These are phyloP conservation scores for Cryptococcus sp. DNA, from an alignment of 1,284 basidiomycete species.

Conservation along the genomic window DNA sequence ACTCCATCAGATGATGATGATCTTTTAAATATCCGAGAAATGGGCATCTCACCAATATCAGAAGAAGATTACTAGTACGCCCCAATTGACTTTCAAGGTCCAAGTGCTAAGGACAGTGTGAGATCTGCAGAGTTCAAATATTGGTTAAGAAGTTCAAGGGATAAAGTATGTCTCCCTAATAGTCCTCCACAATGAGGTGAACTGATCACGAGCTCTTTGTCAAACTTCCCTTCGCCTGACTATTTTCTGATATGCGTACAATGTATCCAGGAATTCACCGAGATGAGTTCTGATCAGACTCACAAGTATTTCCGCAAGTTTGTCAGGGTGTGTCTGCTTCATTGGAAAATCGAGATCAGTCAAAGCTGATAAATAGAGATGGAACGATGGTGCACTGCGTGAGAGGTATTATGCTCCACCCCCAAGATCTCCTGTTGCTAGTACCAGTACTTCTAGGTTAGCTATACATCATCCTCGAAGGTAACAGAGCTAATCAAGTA, in stretches of 20 bases:
- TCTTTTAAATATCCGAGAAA: conserved; percentile 29
- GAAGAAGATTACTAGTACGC: conserved; percentile 46
- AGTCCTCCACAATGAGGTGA: background rate
- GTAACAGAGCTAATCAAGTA: background rate
- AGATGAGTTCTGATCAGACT: conserved; percentile 35
- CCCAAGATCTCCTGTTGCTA: background rate
- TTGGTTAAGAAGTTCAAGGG: conserved; percentile 37
- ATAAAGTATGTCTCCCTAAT: conserved; percentile 15
- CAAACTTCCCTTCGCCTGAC: background rate
- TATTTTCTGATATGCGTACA: no score
- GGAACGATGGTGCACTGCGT: conserved; percentile 44
- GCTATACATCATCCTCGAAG: background rate
- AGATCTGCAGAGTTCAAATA: conserved; percentile 34
- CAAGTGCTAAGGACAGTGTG: conserved; percentile 8
- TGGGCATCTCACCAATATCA: conserved; percentile 37
- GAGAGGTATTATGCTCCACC: conserved; percentile 24
- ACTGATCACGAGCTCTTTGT: background rate
- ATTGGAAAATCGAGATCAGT: background rate
- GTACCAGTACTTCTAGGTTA: background rate
- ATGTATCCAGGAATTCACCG: conserved; percentile 41
- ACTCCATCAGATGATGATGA: conserved; percentile 24
- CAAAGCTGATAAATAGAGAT: conserved; percentile 20
- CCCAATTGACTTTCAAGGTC: background rate
- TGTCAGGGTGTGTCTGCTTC: conserved; percentile 26
- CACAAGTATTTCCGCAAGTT: conserved; percentile 48